Percentiles rank a stretch among this genome's conserved stretches.
Evolutionary conservation across 208 protist species (phyloP).

Genomic region (Leishmania mexicana): DNA sequence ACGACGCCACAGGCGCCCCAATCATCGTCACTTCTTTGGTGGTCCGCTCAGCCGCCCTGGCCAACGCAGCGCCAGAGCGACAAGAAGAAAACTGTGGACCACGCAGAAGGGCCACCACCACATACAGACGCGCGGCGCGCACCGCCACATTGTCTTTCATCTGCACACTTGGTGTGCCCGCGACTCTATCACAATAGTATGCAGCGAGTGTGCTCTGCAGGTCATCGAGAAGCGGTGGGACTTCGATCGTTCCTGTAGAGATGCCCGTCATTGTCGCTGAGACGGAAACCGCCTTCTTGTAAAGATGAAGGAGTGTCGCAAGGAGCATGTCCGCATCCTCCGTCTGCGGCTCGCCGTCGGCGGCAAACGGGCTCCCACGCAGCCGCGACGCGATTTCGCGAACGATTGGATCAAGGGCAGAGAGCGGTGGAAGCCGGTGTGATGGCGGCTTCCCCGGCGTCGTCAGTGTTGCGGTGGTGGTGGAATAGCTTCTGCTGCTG

Average conservation of each 20-base stretch:
- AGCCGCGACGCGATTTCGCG: background rate
- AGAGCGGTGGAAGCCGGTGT: background rate
- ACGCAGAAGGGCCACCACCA: background rate
- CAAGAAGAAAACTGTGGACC: background rate
- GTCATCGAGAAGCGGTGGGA: constrained; percentile 3
- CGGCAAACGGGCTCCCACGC: background rate
- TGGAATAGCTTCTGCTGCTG: too few relatives aligned
- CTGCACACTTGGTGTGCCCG: background rate
- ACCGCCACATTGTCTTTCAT: background rate
- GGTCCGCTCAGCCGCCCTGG: background rate
- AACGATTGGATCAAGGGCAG: background rate
- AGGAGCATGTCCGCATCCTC: constrained; percentile 10
- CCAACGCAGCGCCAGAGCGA: background rate
- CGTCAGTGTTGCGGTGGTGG: background rate
- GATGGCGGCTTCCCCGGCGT: background rate
- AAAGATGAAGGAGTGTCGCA: constrained; percentile 1
- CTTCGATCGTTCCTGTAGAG: background rate
- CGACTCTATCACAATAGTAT: background rate
- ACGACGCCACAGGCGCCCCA: background rate
- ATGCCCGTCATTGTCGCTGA: background rate
- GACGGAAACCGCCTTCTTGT: background rate
- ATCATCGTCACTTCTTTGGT: background rate
- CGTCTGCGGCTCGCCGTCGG: too few relatives aligned
- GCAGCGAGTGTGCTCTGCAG: background rate
- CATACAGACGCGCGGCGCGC: constrained; percentile 17